phyloP scores from a whole-genome alignment of 345 rosid genomes.

The Toxicodendron radicans region DNA sequence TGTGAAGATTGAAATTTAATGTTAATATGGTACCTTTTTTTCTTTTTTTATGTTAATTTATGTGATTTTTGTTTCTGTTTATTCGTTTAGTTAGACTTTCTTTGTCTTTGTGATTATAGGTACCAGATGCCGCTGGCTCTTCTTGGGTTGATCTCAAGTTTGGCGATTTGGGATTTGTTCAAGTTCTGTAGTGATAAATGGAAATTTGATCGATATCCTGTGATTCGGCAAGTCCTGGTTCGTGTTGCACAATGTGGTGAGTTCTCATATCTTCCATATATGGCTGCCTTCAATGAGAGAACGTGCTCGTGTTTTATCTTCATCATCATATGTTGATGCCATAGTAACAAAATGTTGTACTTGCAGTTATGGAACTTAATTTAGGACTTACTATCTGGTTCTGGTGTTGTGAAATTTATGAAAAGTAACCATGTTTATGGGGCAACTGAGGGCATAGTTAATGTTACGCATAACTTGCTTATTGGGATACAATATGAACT shows the following conservation, averaged over 20 bases:
- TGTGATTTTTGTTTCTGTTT: not conserved
- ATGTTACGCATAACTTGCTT: not conserved
- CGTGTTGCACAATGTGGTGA: conserved; percentile 76
- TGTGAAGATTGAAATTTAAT: not conserved
- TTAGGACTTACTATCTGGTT: not conserved
- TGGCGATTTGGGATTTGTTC: conserved; percentile 88
- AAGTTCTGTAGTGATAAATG: conserved; percentile 66
- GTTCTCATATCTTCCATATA: conserved; percentile 21
- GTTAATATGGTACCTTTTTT: not conserved
- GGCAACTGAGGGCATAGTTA: not conserved
- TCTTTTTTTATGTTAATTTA: not conserved
- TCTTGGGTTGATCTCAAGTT: conserved; percentile 71
- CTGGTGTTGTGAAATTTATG: too few species aligned
- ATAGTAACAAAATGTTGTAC: not conserved
- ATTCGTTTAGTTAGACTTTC: not conserved
- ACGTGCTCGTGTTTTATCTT: not conserved
- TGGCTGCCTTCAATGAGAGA: not conserved
- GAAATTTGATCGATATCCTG: conserved; percentile 65
- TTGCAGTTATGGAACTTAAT: not conserved
- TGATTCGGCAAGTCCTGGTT: conserved; percentile 45
- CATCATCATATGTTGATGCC: not conserved
- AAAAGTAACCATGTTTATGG: not conserved
- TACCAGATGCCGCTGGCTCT: conserved; percentile 96
- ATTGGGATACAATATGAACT: not conserved
- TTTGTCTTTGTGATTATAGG: conserved; percentile 36